Evolutionary conservation across 306 rosid species (phyloP).

Genomic region (Lotus japonicus): DNA sequence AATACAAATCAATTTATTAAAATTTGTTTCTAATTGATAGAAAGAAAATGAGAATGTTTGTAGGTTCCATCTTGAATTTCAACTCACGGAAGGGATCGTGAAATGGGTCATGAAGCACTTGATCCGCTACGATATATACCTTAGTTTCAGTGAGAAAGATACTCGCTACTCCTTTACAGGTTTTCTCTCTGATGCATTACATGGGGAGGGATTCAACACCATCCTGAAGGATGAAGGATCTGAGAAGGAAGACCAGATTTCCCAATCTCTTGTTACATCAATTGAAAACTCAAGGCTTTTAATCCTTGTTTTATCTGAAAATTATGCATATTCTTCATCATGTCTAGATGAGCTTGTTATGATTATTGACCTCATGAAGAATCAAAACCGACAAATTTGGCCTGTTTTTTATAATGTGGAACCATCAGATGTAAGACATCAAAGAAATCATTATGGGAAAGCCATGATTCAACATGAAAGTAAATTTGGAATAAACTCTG

Average conservation of each 20-base stretch:
- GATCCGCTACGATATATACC: neutral
- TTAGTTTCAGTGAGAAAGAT: neutral
- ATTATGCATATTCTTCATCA: no score
- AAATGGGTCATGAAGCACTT: neutral
- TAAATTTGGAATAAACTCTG: neutral
- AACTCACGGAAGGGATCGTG: neutral
- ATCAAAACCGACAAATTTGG: no score
- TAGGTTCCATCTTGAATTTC: neutral
- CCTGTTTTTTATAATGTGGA: no score
- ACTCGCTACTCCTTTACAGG: neutral
- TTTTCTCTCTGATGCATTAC: neutral
- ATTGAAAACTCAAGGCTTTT: constrained; percentile 5
- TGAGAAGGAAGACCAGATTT: neutral
- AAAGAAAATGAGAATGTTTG: no score
- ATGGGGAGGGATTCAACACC: neutral
- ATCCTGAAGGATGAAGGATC: neutral
- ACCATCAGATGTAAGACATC: neutral
- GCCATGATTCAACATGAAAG: neutral
- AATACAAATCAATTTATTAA: no score
- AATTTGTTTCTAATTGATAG: no score
- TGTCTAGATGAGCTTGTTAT: no score
- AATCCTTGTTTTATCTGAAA: neutral
- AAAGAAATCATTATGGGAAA: neutral
- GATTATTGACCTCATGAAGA: no score
- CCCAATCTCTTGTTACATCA: neutral